Conservation (phyloP, 345 rosid species). For the Conringia planisiliqua region DNA sequence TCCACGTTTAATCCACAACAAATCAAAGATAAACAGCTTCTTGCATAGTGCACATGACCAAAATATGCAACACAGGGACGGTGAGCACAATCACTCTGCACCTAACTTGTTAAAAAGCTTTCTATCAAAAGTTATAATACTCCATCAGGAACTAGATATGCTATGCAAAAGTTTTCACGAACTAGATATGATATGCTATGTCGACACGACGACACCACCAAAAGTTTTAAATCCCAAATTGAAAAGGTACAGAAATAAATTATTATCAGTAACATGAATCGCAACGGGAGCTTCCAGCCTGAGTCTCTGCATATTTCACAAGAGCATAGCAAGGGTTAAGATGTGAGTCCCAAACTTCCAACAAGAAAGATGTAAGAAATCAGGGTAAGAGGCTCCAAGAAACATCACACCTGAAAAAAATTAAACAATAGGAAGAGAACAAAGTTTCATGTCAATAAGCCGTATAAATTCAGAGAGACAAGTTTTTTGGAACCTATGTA, state of each 20-base stretch:
- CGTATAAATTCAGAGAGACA: constrained; percentile 23
- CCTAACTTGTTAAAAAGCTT: not conserved
- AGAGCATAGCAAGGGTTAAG: constrained; percentile 98
- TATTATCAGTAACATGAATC: constrained; percentile 33
- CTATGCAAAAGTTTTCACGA: no score
- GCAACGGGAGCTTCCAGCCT: constrained; percentile 40
- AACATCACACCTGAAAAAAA: constrained; percentile 83
- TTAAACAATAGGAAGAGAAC: constrained; percentile 46
- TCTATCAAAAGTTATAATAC: not conserved
- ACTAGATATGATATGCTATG: not conserved
- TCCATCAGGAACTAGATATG: not conserved
- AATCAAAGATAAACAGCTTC: not conserved
- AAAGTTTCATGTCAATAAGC: constrained; percentile 43
- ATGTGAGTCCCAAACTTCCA: constrained; percentile 99
- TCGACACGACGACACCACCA: constrained; percentile 21
- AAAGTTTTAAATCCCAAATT: not conserved
- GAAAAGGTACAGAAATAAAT: constrained; percentile 21
- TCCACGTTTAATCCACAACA: not conserved
- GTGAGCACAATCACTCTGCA: not conserved
- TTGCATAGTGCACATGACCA: not conserved
- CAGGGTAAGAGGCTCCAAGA: constrained; percentile 91
- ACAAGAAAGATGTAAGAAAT: constrained; percentile 98
- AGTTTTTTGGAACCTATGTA: not conserved
- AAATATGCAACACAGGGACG: not conserved
- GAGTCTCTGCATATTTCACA: constrained; percentile 96